Conservation (phyloP, 2,329 filamentous ascomycete genomes). For the Trichoderma oligosporum region DNA sequence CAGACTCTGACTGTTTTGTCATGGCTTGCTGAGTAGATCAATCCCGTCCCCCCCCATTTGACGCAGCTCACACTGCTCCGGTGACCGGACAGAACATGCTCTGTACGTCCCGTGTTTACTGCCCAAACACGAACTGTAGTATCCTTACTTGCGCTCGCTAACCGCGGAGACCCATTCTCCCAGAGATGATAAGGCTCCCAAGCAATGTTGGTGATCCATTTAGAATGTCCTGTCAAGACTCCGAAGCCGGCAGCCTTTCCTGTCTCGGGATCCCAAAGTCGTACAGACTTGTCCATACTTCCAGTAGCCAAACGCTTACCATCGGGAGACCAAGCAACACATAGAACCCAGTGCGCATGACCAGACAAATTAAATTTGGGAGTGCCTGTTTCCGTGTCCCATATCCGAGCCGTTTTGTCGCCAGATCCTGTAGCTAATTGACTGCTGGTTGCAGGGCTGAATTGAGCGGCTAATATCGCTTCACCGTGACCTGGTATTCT, state of each 20-base stretch:
- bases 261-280: slow-evolving; percentile 81
- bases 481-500: slow-evolving; percentile 88
- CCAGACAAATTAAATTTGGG: slow-evolving; percentile 81
- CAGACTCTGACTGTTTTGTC: slow-evolving; percentile 92
- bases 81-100: slow-evolving; percentile 82
- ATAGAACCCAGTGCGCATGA: slow-evolving; percentile 86
- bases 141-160: slow-evolving; percentile 89
- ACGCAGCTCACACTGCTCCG: slow-evolving; percentile 87
- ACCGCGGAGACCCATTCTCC: slow-evolving; percentile 64
- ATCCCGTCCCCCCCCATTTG: slow-evolving; percentile 86
- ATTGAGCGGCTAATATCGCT: slow-evolving; percentile 80
- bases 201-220: slow-evolving; percentile 81
- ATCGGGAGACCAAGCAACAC: slow-evolving; percentile 83
- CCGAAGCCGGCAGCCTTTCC: slow-evolving; percentile 65
- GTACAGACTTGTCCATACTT: slow-evolving; percentile 88
- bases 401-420: slow-evolving; percentile 86
- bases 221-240: slow-evolving; percentile 74
- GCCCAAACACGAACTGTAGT: slow-evolving; percentile 85
- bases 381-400: slow-evolving; percentile 92
- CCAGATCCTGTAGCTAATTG: slow-evolving; percentile 84
- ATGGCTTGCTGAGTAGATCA: slow-evolving; percentile 80
- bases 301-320: slow-evolving; percentile 78
- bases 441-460: slow-evolving; percentile 73
- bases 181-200: slow-evolving; percentile 95
- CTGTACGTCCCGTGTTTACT: slow-evolving; percentile 70